Evolutionary conservation across 2,329 filamentous ascomycete species (phyloP).

Genomic region (Beauveria sp.): DNA sequence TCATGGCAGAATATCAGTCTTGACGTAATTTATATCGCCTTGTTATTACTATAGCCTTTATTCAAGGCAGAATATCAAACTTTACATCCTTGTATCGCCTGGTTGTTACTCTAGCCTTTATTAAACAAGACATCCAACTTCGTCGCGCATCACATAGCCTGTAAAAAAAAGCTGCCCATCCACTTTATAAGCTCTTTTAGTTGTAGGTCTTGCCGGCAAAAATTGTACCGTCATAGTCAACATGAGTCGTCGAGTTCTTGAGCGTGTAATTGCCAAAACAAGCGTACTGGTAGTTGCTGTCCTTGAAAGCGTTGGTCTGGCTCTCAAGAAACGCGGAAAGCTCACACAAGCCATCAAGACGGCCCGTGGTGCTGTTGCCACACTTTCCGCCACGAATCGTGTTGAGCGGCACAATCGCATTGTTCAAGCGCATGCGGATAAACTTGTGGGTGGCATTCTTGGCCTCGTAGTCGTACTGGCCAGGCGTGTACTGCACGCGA

Average conservation of each 20-base stretch:
- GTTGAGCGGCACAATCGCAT: constrained; percentile 38
- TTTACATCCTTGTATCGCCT: no score
- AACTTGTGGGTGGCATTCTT: constrained; percentile 36
- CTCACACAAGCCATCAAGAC: constrained; percentile 38
- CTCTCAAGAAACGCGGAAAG: constrained; percentile 32
- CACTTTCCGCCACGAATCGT: constrained; percentile 40
- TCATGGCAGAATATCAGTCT: no score
- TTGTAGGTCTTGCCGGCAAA: constrained; percentile 13
- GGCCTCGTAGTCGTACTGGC: constrained; percentile 37
- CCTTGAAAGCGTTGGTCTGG: constrained; percentile 28
- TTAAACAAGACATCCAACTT: no score
- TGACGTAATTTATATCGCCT: no score
- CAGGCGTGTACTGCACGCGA: constrained; percentile 32
- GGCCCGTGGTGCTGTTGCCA: constrained; percentile 17
- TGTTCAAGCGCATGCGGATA: constrained; percentile 40
- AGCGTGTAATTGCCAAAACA: constrained; percentile 42
- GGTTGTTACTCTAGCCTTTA: no score
- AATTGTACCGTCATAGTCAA: constrained; percentile 36
- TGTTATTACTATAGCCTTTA: no score
- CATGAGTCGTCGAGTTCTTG: constrained; percentile 25
- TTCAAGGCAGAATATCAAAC: no score
- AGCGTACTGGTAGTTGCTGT: constrained; percentile 38
- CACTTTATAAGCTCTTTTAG: background rate
- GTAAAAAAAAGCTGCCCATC: no score
- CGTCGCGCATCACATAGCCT: no score